Evolutionary conservation across 176 grass and related monocot species (phyloP).

Genomic region (Lolium multiflorum): DNA sequence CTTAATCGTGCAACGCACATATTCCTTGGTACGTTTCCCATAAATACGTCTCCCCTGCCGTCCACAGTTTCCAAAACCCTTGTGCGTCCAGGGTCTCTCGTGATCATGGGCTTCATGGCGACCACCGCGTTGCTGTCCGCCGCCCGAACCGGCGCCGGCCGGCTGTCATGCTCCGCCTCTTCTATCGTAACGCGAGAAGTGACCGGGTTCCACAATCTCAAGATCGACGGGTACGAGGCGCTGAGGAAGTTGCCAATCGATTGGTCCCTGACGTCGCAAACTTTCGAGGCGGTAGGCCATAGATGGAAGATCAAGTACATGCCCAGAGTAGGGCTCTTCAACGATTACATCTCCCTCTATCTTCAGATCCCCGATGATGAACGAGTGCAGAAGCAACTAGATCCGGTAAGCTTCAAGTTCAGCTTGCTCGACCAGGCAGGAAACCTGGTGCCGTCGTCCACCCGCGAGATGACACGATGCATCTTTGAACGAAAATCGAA

Average conservation of each 20-base stretch:
- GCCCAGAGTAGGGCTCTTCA: neutral
- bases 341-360: neutral
- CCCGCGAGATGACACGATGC: neutral
- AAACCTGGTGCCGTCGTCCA: neutral
- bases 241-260: neutral
- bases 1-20: too few species aligned
- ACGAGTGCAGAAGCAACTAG: too few species aligned
- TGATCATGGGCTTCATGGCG: neutral
- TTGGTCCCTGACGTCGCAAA: neutral
- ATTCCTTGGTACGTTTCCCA: too few species aligned
- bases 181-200: conserved; percentile 6
- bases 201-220: conserved; percentile 17
- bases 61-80: neutral
- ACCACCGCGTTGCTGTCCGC: neutral
- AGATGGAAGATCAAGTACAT: neutral
- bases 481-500: neutral
- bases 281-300: neutral
- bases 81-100: neutral
- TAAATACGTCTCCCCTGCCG: too few species aligned
- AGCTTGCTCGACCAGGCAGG: neutral
- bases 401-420: neutral
- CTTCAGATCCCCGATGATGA: neutral
- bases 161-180: conserved; percentile 18
- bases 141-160: neutral
- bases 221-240: conserved; percentile 13